A percentile compares a stretch with the other conserved stretches of the same genome.
Conservation (phyloP, 441 rosid species). For the Bruguiera hainesii region DNA sequence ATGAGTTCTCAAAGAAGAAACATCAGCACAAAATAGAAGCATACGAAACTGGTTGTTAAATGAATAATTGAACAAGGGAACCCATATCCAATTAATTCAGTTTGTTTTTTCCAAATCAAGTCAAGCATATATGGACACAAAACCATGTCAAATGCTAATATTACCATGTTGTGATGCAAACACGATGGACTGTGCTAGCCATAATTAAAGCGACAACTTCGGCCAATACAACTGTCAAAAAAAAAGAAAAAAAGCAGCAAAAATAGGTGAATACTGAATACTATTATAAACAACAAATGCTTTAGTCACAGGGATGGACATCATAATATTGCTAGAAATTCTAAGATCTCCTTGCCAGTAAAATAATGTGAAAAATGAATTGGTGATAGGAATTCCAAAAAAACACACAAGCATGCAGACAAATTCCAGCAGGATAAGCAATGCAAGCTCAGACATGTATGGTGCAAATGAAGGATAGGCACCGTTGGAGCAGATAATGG, state of each 20-base stretch:
- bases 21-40: too few relatives aligned
- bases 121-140: conserved; percentile 1
- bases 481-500: background rate
- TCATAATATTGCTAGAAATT: background rate
- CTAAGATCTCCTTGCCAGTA: too few relatives aligned
- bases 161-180: conserved; percentile 90
- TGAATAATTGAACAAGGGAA: background rate
- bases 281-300: conserved; percentile 3
- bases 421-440: background rate
- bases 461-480: background rate
- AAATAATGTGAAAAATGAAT: background rate
- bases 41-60: background rate
- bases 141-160: conserved; percentile 3
- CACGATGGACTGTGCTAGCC: conserved; percentile 79
- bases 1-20: too few relatives aligned
- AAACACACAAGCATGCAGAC: background rate
- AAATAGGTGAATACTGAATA: background rate
- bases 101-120: background rate
- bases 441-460: background rate
- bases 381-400: background rate
- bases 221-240: conserved; percentile 58
- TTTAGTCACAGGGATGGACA: background rate
- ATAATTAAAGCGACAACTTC: conserved; percentile 71
- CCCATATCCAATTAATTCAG: background rate
- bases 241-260: conserved; percentile 8